Evolutionary conservation across 2,329 filamentous ascomycete species (phyloP), one percentile per base, ranked within the genome.

Genomic region (Leptographium radiaticola): DNA sequence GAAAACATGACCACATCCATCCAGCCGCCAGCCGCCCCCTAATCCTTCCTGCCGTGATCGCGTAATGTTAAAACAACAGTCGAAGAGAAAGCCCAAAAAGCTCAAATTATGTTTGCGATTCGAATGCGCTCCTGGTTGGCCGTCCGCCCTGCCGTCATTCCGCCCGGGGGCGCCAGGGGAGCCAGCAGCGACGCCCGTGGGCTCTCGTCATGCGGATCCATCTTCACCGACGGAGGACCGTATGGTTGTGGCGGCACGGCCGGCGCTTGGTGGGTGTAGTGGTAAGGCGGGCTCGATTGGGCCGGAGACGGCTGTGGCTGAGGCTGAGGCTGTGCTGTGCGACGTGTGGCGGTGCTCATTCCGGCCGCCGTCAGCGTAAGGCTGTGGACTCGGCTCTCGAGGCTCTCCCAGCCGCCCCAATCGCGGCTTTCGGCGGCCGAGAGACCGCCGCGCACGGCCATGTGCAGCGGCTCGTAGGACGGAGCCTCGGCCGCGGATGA

Each of bases 321-420:
- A 55, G 40, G 40, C n/a, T 43, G 40, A 16, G n/a, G 16, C 16
- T 47, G 55, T 42, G 53, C 25, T 25, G 25, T 25, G 25, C 25
- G 25, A 25, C 25, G 25, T 25, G 25, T 25, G 25, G 25, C 25
- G 25, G 25, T 25, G 25, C 25, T 25, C 25, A 25, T 25, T 25
- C 49, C 40, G 10, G 59, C 54, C 20, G 57, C 57, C 10, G 58
- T 13, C 33, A 39, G 6, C 11, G 39, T 61, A 38, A 89, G 67
- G 43, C 76, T 72, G 18, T 76, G 71, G 5, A 87, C 71, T 25
- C 79, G 73, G 53, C 75, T 73, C 62, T 93, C 84, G 15, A 95
- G 72, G 57, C 79, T 77, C 25, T 81, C 79, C 90, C 90, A 96
- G 2, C 87, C 87, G 51, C 83, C 81, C 87, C 88, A 94, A 48